Base-by-base conservation (phyloP, 495 filamentous ascomycete genomes). In the Jackrogersella multiformis region DNA sequence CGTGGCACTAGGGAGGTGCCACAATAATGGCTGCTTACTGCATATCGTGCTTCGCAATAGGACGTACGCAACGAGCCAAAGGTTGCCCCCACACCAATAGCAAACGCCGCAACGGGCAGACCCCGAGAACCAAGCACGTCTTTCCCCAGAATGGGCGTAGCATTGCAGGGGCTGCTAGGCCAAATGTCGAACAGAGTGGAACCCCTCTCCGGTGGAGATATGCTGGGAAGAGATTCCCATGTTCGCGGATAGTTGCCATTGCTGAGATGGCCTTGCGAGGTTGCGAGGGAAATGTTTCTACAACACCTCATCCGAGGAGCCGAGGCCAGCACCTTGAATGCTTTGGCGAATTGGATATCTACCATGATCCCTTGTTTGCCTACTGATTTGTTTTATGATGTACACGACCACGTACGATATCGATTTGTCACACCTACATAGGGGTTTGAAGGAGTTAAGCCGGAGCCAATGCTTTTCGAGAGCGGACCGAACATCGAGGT, bases 221-320 rank as follows among this genome's bases (percentile, higher is more conserved):
- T 64, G 30, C 66, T 52, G 42, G 60, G 60, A 55, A 59, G 48
- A 34, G 49, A 60, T 56, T 70, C 68, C 66, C 71, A 69, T 72
- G 69, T 61, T 74, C 72, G 72, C 72, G 65, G 72, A 74, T 55
- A 64, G 49, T 70, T 74, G 69, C 72, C 72, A 42, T 53, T 45
- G 24, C 53, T 41, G 23, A 28, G 38, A 66, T 28, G 60, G 36
- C 67, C 61, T 71, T 68, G 69, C 60, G 60, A 68, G 39, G 58
- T 71, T 68, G 69, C 60, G 60, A 68, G 39, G 58, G 38, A 38
- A 54, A 56, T 23, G 18, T 30, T 45, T 63, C 39, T 32, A 48
- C 32, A 23, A 18, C 48, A 20, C 32, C 26, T 42, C 67, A 48
- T 35, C 61, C 56, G 61, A 57, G 56, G 52, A 53, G 24, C 61